A percentile compares a stretch with the other conserved stretches of the same genome.
Conservation (phyloP, 164 flowering plant species). For the grape (Vitis vinifera) region DNA sequence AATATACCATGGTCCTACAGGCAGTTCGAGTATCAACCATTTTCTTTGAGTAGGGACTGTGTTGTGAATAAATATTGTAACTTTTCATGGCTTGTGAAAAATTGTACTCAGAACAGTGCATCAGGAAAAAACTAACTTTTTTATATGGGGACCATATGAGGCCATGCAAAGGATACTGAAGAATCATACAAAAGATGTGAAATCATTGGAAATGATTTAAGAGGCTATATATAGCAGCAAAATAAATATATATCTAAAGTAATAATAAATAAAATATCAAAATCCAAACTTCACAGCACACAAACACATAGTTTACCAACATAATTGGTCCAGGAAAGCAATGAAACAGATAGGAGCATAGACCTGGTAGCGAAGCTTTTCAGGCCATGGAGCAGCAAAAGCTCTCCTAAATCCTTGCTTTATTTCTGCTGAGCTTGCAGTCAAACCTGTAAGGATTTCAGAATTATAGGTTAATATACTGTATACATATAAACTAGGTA, state of each 20-base stretch:
- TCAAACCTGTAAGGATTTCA: conserved; percentile 45
- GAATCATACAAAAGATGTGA: not conserved
- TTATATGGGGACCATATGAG: not conserved
- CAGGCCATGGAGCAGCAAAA: conserved; percentile 88
- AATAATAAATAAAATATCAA: not conserved
- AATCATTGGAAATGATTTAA: too few species aligned
- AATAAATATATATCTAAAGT: too few species aligned
- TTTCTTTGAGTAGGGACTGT: too few species aligned
- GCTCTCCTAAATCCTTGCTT: conserved; percentile 94
- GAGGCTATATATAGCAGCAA: too few species aligned
- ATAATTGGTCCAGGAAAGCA: not conserved
- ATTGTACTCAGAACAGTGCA: not conserved
- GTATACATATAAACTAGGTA: not conserved
- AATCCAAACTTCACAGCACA: not conserved
- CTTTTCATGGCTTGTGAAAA: not conserved
- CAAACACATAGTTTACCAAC: not conserved
- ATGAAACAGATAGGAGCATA: not conserved
- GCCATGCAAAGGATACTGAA: not conserved
- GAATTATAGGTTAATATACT: not conserved
- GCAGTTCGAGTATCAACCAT: too few species aligned
- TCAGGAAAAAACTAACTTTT: too few species aligned
- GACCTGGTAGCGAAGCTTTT: conserved; percentile 93
- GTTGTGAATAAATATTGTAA: too few species aligned
- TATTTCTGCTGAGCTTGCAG: conserved; percentile 56
- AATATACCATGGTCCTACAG: too few species aligned